Evolutionary conservation across 1,284 basidiomycete species (phyloP), one percentile per base, ranked within the genome.

Genomic region (Abortiporus biennis): DNA sequence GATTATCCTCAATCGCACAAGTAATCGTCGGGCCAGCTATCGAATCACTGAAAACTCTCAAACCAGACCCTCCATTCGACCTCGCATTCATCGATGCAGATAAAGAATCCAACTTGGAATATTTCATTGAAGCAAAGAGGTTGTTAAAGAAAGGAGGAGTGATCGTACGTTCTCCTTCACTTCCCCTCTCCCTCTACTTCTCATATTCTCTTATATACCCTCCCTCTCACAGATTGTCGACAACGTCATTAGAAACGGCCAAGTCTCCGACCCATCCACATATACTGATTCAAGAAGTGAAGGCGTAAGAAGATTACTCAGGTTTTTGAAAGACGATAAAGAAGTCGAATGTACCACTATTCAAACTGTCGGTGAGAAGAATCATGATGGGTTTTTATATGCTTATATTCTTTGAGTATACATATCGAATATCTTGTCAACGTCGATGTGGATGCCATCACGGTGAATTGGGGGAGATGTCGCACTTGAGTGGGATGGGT

Each of bases 61-160:
- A 66, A 2, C 57, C 71, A 2, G 63, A 67, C 12, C 54, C 59
- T 4, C 66, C 33, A 27, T 81, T 78, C 55, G 78, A 81, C 54
- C 55, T 81, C 21, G 64, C 67, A 3, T 82, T 81, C 62, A 78
- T 81, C 48, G 78, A 80, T 54, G 78, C 78, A 2, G 78, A 81
- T 62, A 80, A 80, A 53, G 48, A 55, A 8, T 67, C 62, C 33
- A 75, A 74, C 49, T 44, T 64, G 11, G 57, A 57, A 5, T 80
- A 80, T 52, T 75, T 75, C 59, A 61, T 58, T 5, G 68, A 80
- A 48, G 75, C 74, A 0, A 78, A 79, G 56, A 67, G 77, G 5
- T 61, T 81, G 6, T 66, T 76, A 2, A 64, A 68, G 40, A 66
- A 66, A 32, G 72, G 73, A 21, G 76, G 76, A 23, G 66, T 78